Base-by-base conservation (phyloP, 257 asterid species). In the Ajuga chamaepitys region DNA sequence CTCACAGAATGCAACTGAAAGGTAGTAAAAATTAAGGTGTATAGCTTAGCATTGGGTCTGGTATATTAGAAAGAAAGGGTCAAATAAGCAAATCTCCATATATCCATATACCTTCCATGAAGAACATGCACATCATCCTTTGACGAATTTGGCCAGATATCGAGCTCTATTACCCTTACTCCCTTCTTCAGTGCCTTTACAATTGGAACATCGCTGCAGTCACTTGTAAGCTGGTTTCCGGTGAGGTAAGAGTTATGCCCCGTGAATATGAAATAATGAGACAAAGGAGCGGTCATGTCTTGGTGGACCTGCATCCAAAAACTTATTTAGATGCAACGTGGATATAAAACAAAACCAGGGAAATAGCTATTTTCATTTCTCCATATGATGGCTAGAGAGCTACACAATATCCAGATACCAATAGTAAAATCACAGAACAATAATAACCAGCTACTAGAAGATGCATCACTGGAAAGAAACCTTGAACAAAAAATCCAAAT, bases 161-260 rank as follows among this genome's bases (percentile, higher is more conserved):
- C 95, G 12, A 89, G 91, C 70, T 89, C 97, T 35, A 89, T 85
- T 0, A 85, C 97, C 72, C 94, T 80, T 48, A 89, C 97, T 62
- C 97, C 97, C 62, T 84, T 89, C 68, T 85, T 72, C 64, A 89
- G 73, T 17, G 97, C 94, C 79, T 82, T 83, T 65, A 87, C 81
- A 58, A 89, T 75, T 3, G 97, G 97, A 32, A 83, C 88, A 52
- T 83, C 94, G 45, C 97, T 89, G 85, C 97, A 85, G 71, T 83
- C 94, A 58, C 97, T 89, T 3, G 91, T 89, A 17, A 89, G 95
- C 76, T 89, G 97, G 84, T 89, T 89, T 21, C 95, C 97, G 13
- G 95, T 89, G 60, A 89, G 81, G 85, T 89, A 89, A 54, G 97
- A 85, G 63, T 89, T 89, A 42, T 89, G 97, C 35, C 95, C 95